Evolutionary conservation across 441 rosid genomes (phyloP), one percentile per base, ranked within the genome.

Genomic region (Populus trichocarpa): DNA sequence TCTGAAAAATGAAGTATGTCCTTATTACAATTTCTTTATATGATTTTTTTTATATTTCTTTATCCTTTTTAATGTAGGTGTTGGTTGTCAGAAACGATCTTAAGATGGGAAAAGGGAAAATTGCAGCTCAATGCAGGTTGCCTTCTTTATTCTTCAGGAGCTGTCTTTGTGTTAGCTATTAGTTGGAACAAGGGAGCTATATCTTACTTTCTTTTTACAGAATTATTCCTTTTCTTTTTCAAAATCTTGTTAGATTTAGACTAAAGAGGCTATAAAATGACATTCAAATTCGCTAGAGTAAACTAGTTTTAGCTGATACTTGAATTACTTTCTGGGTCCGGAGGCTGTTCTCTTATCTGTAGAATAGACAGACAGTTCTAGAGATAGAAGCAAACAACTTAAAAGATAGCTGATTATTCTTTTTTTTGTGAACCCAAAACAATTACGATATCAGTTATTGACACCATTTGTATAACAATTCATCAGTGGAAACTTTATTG

Each of bases 41-140:
- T 69, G 30, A 6, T 59, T 57, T 14, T 14, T 22, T 53, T 25
- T 32, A n/a, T 50, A 1, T 65, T 26, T 35, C 28, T 67, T 3
- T 30, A 30, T 30, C 32, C 46, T 35, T 72, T 65, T 42, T 69
- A 33, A 71, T 80, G 69, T 83, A 94, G 98, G 93, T 92, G 67
- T 89, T 96, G 89, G 95, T 94, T 77, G 99, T 94, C 80, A 88
- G 98, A 79, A 94, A 91, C 79, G 98, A 96, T 88, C 93, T 96
- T 75, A 96, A 92, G 90, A 96, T 94, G 99, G 98, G 99, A 69
- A 94, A 96, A 85, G 99, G 99, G 67, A 96, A 96, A 90, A 92
- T 94, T 85, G 97, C 97, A 16, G 97, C 99, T 50, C 98, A 96
- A 70, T 96, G 98, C 95, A 91, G 98, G 99, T 95, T 33, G n/a